Evolutionary conservation across 2,329 filamentous ascomycete genomes (phyloP).

Genomic region (Talaromyces marneffei): DNA sequence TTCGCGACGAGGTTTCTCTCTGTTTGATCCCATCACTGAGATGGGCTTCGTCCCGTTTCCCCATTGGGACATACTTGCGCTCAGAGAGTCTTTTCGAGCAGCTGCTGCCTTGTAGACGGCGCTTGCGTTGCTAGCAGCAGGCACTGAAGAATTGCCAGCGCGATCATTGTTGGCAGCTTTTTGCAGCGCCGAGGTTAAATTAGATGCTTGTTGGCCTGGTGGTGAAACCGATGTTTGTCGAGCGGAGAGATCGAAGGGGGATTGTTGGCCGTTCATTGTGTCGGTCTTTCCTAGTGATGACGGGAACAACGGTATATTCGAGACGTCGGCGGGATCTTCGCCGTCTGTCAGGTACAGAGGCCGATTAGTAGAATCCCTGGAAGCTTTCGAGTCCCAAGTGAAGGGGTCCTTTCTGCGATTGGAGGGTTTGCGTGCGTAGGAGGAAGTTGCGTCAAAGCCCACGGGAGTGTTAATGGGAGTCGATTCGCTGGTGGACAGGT

Average conservation of each 20-base stretch:
- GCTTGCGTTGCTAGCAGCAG: slow-evolving; percentile 33
- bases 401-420: slow-evolving; percentile 40
- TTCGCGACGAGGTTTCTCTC: slow-evolving; percentile 51
- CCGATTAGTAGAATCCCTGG: slow-evolving; percentile 25
- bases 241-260: slow-evolving; percentile 56
- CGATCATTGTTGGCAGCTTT: slow-evolving; percentile 39
- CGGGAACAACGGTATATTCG: slow-evolving; percentile 37
- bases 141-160: slow-evolving; percentile 40
- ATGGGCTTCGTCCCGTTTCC: slow-evolving; percentile 56
- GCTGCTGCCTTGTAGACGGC: slow-evolving; percentile 35
- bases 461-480: slow-evolving; percentile 46
- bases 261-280: slow-evolving; percentile 50
- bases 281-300: slow-evolving; percentile 27
- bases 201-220: slow-evolving; percentile 55
- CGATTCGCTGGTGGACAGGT: slow-evolving; percentile 47
- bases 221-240: slow-evolving; percentile 55
- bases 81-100: slow-evolving; percentile 52
- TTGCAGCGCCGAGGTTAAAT: slow-evolving; percentile 57
- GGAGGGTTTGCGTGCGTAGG: slow-evolving; percentile 34
- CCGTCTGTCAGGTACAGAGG: slow-evolving; percentile 30
- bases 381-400: slow-evolving; percentile 41
- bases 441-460: slow-evolving; percentile 39
- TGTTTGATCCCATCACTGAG: slow-evolving; percentile 47
- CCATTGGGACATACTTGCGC: slow-evolving; percentile 48
- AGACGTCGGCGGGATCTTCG: slow-evolving; percentile 24